Percentiles rank a stretch among this genome's conserved stretches.
Evolutionary conservation across 1,284 basidiomycete genomes (phyloP).

Genomic region (Gomphus bonarii): DNA sequence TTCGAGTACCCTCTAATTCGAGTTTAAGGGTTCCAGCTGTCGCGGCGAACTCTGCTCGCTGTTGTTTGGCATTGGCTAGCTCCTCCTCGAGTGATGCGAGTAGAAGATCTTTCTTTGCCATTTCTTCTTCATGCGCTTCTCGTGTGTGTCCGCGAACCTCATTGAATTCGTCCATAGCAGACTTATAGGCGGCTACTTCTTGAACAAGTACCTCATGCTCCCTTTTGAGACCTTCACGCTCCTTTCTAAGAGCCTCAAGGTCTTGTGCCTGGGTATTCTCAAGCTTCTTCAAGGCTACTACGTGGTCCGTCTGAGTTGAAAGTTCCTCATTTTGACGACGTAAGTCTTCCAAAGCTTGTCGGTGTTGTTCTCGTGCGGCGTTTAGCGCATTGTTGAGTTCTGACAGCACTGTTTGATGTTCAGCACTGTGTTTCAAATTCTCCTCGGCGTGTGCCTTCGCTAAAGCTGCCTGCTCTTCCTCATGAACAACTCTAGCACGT

Average conservation of each 20-base stretch:
- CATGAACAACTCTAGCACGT: constrained; percentile 22
- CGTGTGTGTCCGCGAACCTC: constrained; percentile 40
- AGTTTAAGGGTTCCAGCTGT: constrained; percentile 46
- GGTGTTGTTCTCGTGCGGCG: constrained; percentile 36
- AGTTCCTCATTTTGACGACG: constrained; percentile 27
- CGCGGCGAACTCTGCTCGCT: constrained; percentile 42
- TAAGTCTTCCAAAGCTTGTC: constrained; percentile 29
- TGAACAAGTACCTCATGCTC: constrained; percentile 42
- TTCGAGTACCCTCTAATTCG: constrained; percentile 49
- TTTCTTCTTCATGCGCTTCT: constrained; percentile 36
- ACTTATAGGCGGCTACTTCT: constrained; percentile 55
- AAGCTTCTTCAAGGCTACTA: constrained; percentile 29
- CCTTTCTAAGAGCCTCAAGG: no score
- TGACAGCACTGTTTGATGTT: constrained; percentile 36
- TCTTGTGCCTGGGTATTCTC: constrained; percentile 22
- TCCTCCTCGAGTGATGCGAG: constrained; percentile 41
- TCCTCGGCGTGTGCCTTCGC: constrained; percentile 24
- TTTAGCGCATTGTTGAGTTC: constrained; percentile 33
- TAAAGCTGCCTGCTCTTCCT: constrained; percentile 39
- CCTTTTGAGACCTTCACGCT: constrained; percentile 29
- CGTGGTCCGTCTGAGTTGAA: constrained; percentile 30
- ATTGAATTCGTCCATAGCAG: constrained; percentile 44
- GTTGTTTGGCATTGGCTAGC: constrained; percentile 32
- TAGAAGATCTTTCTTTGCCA: constrained; percentile 39
- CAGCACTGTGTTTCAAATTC: constrained; percentile 29